phyloP scores from a whole-genome alignment of 1,284 basidiomycete species.

The Melampsora larici-populina region DNA sequence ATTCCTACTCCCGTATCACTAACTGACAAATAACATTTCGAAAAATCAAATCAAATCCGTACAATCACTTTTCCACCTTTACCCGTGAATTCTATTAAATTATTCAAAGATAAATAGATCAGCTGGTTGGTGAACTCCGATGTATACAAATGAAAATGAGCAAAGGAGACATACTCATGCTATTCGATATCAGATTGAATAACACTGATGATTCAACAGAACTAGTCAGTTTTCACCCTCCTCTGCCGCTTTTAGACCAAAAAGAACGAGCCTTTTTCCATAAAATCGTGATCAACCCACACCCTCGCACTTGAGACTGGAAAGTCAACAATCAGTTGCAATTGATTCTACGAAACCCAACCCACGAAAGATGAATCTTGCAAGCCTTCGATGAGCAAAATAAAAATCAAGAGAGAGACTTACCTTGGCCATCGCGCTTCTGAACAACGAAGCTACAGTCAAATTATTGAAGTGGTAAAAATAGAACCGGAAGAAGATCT shows the following conservation, averaged over 20 bases:
- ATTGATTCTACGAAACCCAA: conserved; percentile 22
- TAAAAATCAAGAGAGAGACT: not conserved
- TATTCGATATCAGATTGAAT: conserved; percentile 41
- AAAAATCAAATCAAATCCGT: conserved; percentile 20
- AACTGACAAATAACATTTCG: conserved; percentile 29
- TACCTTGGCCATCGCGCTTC: conserved; percentile 34
- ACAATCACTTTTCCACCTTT: conserved; percentile 17
- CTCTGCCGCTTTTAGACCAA: not conserved
- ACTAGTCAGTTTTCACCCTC: conserved; percentile 12
- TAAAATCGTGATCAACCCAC: conserved; percentile 42
- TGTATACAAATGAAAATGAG: not conserved
- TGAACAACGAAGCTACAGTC: conserved; percentile 18
- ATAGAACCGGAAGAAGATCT: not conserved
- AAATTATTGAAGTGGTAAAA: not conserved
- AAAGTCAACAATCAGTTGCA: conserved; percentile 31
- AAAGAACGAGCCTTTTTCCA: conserved; percentile 27
- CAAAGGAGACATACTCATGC: conserved; percentile 28
- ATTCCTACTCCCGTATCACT: conserved; percentile 40
- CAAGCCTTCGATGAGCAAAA: not conserved
- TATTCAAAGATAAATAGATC: not conserved
- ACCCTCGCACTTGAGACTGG: conserved; percentile 10
- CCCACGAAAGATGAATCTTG: not conserved
- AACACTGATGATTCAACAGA: conserved; percentile 19
- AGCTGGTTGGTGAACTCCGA: not conserved
- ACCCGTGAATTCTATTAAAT: conserved; percentile 31